Evolutionary conservation across 352 stramenopile genomes (phyloP).

Genomic region (Phytopythium montanum): DNA sequence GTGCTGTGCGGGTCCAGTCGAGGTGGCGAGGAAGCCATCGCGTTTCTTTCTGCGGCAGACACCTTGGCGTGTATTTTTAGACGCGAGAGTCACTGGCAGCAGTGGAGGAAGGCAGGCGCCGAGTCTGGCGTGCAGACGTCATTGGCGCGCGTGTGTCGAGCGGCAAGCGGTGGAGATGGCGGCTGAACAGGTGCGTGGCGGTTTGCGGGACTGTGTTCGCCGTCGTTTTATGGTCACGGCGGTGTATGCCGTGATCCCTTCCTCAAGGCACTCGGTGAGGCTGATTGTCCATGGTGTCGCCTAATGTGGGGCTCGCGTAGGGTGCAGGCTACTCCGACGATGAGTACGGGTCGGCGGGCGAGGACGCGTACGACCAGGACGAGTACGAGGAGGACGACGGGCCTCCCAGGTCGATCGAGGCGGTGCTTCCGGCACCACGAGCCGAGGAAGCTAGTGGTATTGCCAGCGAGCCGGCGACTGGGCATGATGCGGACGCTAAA

Average conservation of each 20-base stretch:
- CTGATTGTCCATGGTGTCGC: background rate
- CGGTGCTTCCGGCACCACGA: background rate
- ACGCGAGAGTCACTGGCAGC: background rate
- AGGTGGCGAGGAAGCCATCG: no score
- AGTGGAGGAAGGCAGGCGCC: background rate
- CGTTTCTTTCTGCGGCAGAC: no score
- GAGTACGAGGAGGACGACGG: constrained; percentile 16
- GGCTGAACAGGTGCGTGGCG: constrained; percentile 10
- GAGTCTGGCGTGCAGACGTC: no score
- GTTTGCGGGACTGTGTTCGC: background rate
- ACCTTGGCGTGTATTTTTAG: no score
- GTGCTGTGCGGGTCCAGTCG: no score
- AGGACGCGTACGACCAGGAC: constrained; percentile 11
- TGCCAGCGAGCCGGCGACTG: background rate
- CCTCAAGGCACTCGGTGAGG: background rate
- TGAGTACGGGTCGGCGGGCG: constrained; percentile 34
- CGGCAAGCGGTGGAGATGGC: constrained; percentile 3
- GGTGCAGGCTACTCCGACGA: constrained; percentile 44
- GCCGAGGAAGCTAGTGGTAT: background rate
- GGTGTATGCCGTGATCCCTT: background rate
- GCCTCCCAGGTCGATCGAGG: background rate
- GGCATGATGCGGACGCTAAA: background rate
- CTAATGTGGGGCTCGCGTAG: constrained; percentile 9
- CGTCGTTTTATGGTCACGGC: constrained; percentile 2
- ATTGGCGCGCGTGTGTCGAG: background rate